These are phyloP conservation scores for Colletotrichum shisoi DNA, from an alignment of 2,329 filamentous ascomycete species.

Conservation along the genomic window DNA sequence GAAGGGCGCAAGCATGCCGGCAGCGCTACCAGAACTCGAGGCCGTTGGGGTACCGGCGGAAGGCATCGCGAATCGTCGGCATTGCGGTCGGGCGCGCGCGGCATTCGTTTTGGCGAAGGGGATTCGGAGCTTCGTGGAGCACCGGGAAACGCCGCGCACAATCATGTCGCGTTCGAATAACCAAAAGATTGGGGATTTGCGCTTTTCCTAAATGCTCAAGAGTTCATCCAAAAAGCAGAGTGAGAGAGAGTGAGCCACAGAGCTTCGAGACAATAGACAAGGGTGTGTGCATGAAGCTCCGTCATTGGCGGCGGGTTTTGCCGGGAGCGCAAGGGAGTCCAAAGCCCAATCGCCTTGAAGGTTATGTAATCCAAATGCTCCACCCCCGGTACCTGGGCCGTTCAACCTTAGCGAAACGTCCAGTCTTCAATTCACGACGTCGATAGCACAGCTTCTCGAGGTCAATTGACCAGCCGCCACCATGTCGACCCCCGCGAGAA, in stretches of 20 bases:
- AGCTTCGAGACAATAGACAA: conserved; percentile 25
- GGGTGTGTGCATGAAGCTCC: conserved; percentile 37
- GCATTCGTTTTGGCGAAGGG: conserved; percentile 29
- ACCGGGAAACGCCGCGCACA: conserved; percentile 47
- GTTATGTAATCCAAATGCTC: conserved; percentile 33
- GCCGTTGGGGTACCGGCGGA: conserved; percentile 34
- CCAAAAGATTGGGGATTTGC: neutral
- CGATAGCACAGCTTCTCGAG: conserved; percentile 40
- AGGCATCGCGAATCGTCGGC: conserved; percentile 38
- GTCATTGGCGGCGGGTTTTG: conserved; percentile 38
- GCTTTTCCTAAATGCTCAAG: neutral
- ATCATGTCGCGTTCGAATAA: conserved; percentile 45
- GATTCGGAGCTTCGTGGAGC: conserved; percentile 43
- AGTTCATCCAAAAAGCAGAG: conserved; percentile 9
- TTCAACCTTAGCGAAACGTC: conserved; percentile 36
- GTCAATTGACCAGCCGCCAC: conserved; percentile 51
- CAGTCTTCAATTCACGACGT: conserved; percentile 31
- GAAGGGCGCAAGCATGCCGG: conserved; percentile 62
- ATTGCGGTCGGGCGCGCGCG: conserved; percentile 34
- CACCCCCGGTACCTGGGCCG: conserved; percentile 28
- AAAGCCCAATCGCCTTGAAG: conserved; percentile 26
- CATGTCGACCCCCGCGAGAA: conserved; percentile 93
- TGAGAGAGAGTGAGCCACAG: neutral
- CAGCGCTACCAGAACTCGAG: conserved; percentile 44
- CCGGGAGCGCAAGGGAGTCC: conserved; percentile 24